Evolutionary conservation across 768 basidiomycete genomes (phyloP), one percentile per base, ranked within the genome.

Genomic region (Boletus tomentosulus): DNA sequence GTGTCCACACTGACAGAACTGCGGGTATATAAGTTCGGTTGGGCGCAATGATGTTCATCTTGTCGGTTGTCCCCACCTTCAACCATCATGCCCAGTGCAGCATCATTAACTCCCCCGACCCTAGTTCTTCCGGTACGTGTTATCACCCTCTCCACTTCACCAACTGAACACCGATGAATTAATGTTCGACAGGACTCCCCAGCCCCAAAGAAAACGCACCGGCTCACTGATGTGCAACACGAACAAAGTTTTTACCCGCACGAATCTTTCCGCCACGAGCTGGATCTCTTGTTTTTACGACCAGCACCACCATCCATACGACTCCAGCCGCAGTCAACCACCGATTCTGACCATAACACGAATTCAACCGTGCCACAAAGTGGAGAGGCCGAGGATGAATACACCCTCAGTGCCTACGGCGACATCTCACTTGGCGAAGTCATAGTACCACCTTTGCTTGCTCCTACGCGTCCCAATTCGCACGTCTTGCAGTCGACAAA

Each of bases 341-440:
- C 28, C 10, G n/a, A 51, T 34, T 12, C n/a, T n/a, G 39, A 53
- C 30, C n/a, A 24, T 2, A 48, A 58, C 24, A 15, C 44, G 10
- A 7, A 8, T 10, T 38, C 25, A 12, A 6, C 16, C 24, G 9
- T 37, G 22, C 27, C 41, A 41, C 47, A 44, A 5, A 31, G 25
- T 19, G 42, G 5, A 49, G 57, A 59, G 24, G 27, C 22, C 1
- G 70, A 76, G 9, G 71, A 76, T 16, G 71, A 74, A 53, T 59
- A 79, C 57, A 74, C 71, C 0, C 58, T 82, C 41, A 70, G 64
- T 27, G 75, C 69, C 12, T 80, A 69, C 38, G 78, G 80, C 8
- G 76, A 80, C 25, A 73, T 79, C 25, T 76, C 77, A 1, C 65
- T 75, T 1, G 62, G 72, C 24, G 73, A 75, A 42, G 58, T 68